A percentile compares a stretch with the other conserved stretches of the same genome.
Evolutionary conservation across 1,284 basidiomycete species (phyloP).

Genomic region (Tilletia indica): DNA sequence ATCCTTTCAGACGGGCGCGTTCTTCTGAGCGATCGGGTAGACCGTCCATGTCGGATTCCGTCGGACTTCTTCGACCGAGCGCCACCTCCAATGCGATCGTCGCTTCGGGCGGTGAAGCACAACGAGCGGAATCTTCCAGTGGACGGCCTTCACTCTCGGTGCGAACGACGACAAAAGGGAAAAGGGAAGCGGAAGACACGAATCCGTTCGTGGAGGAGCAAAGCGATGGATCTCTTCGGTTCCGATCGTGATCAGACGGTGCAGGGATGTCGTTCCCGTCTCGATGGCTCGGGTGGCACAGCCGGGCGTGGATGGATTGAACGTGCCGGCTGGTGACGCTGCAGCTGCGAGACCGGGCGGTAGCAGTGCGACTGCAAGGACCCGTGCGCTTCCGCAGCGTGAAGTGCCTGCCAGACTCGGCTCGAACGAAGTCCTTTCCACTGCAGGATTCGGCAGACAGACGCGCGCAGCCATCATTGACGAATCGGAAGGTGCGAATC

Average conservation of each 20-base stretch:
- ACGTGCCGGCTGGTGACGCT: neutral
- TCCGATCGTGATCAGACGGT: conserved; percentile 21
- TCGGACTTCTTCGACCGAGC: no score
- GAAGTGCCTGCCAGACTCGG: neutral
- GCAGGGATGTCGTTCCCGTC: conserved; percentile 51
- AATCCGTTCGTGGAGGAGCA: neutral
- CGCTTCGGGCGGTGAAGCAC: no score
- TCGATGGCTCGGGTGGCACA: conserved; percentile 48
- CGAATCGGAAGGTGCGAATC: conserved; percentile 1
- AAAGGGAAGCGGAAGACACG: neutral
- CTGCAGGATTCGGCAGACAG: neutral
- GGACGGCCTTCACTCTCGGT: neutral
- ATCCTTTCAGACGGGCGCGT: no score
- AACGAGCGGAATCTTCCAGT: no score
- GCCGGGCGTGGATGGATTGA: neutral
- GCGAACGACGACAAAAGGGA: neutral
- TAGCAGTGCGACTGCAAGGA: neutral
- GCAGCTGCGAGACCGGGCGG: conserved; percentile 17
- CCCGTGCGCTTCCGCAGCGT: neutral
- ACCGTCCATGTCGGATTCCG: no score
- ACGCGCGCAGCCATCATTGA: conserved; percentile 10
- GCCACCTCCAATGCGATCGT: no score
- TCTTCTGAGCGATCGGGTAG: no score
- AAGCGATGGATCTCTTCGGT: neutral
- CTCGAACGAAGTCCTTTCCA: conserved; percentile 4